Evolutionary conservation across 305 asterid genomes (phyloP).

Genomic region (Rubia tinctorum): DNA sequence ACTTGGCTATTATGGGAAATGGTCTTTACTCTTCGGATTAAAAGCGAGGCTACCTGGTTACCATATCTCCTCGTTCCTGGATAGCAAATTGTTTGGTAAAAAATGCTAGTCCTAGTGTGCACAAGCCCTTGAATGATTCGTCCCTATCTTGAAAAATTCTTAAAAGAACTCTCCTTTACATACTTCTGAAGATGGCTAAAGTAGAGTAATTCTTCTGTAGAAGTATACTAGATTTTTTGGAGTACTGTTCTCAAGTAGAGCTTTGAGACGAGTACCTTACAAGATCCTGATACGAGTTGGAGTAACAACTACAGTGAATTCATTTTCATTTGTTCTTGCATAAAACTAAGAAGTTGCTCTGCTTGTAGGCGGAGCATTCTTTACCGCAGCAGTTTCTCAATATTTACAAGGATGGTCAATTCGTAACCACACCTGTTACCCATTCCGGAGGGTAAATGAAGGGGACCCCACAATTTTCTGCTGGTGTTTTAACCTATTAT

Average conservation of each 20-base stretch:
- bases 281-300: neutral
- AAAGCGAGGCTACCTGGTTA: neutral
- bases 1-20: constrained; percentile 2
- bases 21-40: neutral
- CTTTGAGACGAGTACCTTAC: neutral
- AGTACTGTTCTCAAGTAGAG: neutral
- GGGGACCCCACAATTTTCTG: constrained; percentile 10
- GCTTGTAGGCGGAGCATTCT: constrained; percentile 79
- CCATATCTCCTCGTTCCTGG: neutral
- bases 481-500: constrained; percentile 10
- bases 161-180: neutral
- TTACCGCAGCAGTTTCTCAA: constrained; percentile 89
- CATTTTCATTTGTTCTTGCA: neutral
- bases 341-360: neutral
- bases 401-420: constrained; percentile 73
- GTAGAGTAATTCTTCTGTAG: neutral
- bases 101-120: neutral
- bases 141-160: neutral
- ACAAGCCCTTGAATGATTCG: neutral
- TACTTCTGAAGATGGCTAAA: neutral
- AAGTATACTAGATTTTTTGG: neutral
- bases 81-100: neutral
- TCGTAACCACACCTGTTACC: constrained; percentile 79
- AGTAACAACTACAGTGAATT: neutral
- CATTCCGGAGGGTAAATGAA: constrained; percentile 81